Base-by-base conservation (phyloP, 768 basidiomycete species). In the Pleurotus cornucopiae region DNA sequence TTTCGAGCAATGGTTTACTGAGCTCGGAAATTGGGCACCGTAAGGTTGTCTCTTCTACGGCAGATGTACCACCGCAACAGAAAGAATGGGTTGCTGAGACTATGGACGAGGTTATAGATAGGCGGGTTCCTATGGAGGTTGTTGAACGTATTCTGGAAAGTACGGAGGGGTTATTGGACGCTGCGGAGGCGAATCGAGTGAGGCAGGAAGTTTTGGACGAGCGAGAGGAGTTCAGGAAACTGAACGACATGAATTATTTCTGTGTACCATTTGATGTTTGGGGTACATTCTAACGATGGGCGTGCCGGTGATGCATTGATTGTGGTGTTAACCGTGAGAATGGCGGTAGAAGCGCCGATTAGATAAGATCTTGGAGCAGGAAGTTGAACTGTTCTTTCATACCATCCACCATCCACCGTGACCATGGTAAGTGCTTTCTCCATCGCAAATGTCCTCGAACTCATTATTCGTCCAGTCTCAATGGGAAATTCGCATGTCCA, bases 401-500 rank as follows among this genome's bases (percentile, higher is more conserved):
- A 34, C 30, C 30, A 34, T 34, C 30, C 30, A 34, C 30, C 30
- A 13, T 11, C 44, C 26, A 20, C 34, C 18, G 18, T 18, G 49
- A 48, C 43, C 57, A 53, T 58, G 43, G 23, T 38, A 13, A 21
- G 43, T 41, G 5, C 39, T 43, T 34, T 34, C 30, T 34, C 30
- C 30, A 11, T 9, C 6, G 9, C 11, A 9, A 34, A 9, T 34
- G 30, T 0, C 9, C 30, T 34, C 30, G 0, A 34, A 34, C n/a
- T 20, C 60, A 21, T 11, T 9, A 3, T 6, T 2, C 6, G 11
- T 37, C 12, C n/a, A 53, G 68, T 62, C 66, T 55, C 60, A 66
- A 20, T 98, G 93, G 94, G 91, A 97, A 82, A 76, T 98, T 60
- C 87, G 92, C 58, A 81, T 92, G 76, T 95, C 93, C 44, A 84